Base-by-base conservation (phyloP, 2,329 filamentous ascomycete species). In the Rachicladosporium sp. region DNA sequence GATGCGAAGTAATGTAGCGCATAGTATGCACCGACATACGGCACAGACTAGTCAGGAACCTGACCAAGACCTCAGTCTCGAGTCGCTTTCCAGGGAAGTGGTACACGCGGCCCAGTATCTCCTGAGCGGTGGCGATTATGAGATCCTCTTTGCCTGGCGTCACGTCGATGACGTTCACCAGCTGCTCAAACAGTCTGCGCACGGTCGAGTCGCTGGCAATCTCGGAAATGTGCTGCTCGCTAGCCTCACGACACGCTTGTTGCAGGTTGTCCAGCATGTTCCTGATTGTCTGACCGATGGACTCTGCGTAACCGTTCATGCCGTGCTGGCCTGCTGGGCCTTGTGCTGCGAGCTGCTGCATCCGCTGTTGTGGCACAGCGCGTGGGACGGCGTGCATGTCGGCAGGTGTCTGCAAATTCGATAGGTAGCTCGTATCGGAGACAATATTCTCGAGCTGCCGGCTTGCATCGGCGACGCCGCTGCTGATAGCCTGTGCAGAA, bases 61-160 rank as follows among this genome's bases (percentile, higher is more conserved):
- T 70, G 10, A 76, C 73, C 37, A 80, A 66, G 27, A 79, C 69
- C 50, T 82, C 77, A 31, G 79, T 66, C 50, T 80, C 77, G 32
- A 81, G 53, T 6, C 68, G 65, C 32, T 63, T 67, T 43, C 72
- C 62, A 4, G 64, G 64, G 35, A 76, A 71, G 19, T 65, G 64
- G 54, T 74, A 78, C 21, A 81, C 62, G 23, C 67, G 64, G 29
- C 43, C 38, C 3, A 58, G 47, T 23, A 50, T 54, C 21, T 53
- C 69, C 31, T 73, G 65, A 6, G 74, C 75, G 32, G 71, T 69
- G 15, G 67, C 60, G 46, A 70, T 63, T 30, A 74, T 71, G 43
- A 78, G 57, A 11, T 67, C 61, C 48, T 80, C 75, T 41, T 73
- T 71, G 46, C 72, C 69, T 4, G 67, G 56, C n/a, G 70, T 67